Percentiles rank a stretch among this genome's conserved stretches.
phyloP scores from a whole-genome alignment of 2,329 filamentous ascomycete genomes.

The Cercospora zeina region DNA sequence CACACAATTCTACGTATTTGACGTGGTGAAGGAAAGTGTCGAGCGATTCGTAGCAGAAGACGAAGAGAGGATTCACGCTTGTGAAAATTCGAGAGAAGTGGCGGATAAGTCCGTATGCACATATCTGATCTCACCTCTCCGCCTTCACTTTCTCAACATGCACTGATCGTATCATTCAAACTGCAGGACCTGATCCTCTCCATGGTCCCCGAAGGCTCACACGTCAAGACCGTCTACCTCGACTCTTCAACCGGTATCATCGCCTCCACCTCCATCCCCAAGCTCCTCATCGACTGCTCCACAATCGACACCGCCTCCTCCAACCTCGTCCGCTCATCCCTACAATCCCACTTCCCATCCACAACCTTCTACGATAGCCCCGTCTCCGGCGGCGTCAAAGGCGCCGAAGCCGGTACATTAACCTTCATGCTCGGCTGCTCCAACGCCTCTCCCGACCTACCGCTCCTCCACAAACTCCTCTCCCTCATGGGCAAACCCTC shows the following conservation, averaged over 20 bases:
- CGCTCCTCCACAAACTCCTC: constrained; percentile 49
- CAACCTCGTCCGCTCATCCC: constrained; percentile 48
- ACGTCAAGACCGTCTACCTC: constrained; percentile 55
- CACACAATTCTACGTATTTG: constrained; percentile 52
- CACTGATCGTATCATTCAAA: neutral
- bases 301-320: constrained; percentile 58
- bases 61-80: constrained; percentile 44
- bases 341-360: constrained; percentile 43
- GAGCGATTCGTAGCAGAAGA: constrained; percentile 48
- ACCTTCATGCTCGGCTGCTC: constrained; percentile 59
- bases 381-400: constrained; percentile 55
- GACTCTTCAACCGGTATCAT: constrained; percentile 48
- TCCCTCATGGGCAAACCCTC: constrained; percentile 52
- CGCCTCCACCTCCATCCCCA: constrained; percentile 44
- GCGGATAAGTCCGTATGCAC: constrained; percentile 52
- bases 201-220: constrained; percentile 56
- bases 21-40: constrained; percentile 49
- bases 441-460: constrained; percentile 48
- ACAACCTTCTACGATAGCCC: constrained; percentile 55
- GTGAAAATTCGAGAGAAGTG: constrained; percentile 51
- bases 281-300: constrained; percentile 57
- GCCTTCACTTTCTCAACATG: neutral
- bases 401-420: constrained; percentile 54
- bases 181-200: constrained; percentile 53
- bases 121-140: neutral